Evolutionary conservation across 768 basidiomycete species (phyloP).

Genomic region (Mycena maculata): DNA sequence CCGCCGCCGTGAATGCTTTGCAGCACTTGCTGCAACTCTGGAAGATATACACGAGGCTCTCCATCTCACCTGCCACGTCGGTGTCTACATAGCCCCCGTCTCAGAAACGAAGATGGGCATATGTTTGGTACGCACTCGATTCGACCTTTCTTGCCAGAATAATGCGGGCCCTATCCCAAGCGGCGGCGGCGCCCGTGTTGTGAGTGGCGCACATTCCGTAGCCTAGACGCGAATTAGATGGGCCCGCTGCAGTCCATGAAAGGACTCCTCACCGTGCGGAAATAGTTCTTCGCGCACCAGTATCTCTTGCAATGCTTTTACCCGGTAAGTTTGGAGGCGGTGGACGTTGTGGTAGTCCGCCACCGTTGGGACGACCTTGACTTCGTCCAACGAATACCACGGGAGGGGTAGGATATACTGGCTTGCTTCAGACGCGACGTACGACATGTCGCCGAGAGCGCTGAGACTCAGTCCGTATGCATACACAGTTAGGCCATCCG

Average conservation of each 20-base stretch:
- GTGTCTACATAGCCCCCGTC: conserved; percentile 55
- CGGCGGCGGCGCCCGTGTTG: conserved; percentile 51
- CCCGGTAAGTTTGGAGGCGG: conserved; percentile 67
- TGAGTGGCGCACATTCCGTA: conserved; percentile 74
- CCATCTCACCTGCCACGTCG: conserved; percentile 78
- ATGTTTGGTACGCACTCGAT: conserved; percentile 52
- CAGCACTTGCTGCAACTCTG: conserved; percentile 62
- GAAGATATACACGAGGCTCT: conserved; percentile 57
- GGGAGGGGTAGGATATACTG: conserved; percentile 70
- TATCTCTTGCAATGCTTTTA: conserved; percentile 62
- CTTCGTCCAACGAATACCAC: conserved; percentile 62
- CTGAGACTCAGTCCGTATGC: conserved; percentile 65
- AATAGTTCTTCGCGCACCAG: conserved; percentile 73
- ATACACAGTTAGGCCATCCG: conserved; percentile 70
- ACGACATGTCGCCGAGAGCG: conserved; percentile 50
- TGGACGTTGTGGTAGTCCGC: conserved; percentile 73
- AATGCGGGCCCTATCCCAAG: conserved; percentile 66
- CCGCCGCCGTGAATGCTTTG: conserved; percentile 72
- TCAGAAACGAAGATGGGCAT: conserved; percentile 6
- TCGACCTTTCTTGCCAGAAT: conserved; percentile 61
- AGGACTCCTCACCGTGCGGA: conserved; percentile 71
- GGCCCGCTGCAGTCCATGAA: background rate
- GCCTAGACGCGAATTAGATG: conserved; percentile 43
- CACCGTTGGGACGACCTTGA: conserved; percentile 66
- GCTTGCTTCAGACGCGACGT: conserved; percentile 68